Evolutionary conservation across 2,329 filamentous ascomycete species (phyloP), one percentile per base, ranked within the genome.

Genomic region (Shiraia sp.): DNA sequence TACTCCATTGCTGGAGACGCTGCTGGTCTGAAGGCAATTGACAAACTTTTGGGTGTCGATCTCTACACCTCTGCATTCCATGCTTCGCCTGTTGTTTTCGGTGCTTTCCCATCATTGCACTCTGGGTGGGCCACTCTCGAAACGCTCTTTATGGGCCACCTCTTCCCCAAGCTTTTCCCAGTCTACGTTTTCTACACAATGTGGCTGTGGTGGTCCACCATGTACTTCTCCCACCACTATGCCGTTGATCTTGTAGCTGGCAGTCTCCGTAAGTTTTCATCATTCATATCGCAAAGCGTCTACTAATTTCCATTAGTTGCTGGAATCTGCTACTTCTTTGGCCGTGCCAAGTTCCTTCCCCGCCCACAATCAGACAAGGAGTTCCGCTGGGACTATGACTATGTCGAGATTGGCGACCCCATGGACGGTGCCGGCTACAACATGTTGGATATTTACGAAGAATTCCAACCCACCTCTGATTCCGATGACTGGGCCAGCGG

Each of bases 171-270:
- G 47, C 80, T 95, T 54, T 84, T 87, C 54, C 83, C 86, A 10
- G 72, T 93, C 38, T 95, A 95, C 72, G 80, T 91, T 51, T 78
- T 81, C 51, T 97, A 96, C 71, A 87, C 87, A 31, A 80, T 87
- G 65, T 96, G 92, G 92, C 85, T 96, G 61, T 96, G 90, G 88
- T 97, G 92, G 90, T 88, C 91, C 10, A 97, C 92, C 56, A 96
- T 97, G 90, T 96, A 97, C 66, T 81, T 97, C 37, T 95, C 89
- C 62, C 92, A 97, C 72, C 92, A 97, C 74, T 97, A 97, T 67
- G 92, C 91, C 23, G 87, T 97, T 28, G 92, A 97, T 69, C 78
- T 97, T 36, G 89, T 96, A 17, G 89, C 82, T 25, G 92, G 92
- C 55, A 90, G 86, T 66, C 76, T 96, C 36, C 71, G 69, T 72